Conservation (phyloP, 345 rosid genomes). For the Citrus glauca region DNA sequence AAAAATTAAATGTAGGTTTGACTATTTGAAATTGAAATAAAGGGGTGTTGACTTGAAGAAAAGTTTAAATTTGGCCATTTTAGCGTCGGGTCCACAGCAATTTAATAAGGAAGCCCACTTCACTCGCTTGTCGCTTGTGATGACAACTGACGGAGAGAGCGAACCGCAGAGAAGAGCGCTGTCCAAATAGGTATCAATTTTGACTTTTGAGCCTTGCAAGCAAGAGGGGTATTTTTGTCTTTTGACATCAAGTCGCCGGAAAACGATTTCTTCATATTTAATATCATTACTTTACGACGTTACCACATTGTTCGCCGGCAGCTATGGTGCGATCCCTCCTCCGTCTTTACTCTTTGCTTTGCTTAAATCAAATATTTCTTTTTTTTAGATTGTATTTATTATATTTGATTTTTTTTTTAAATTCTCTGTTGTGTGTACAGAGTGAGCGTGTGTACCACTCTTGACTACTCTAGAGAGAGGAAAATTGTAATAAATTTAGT, state of each 20-base stretch:
- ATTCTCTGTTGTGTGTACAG: neutral
- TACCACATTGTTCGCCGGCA: neutral
- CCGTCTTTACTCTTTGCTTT: neutral
- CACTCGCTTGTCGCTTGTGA: neutral
- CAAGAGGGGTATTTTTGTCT: neutral
- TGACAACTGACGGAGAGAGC: neutral
- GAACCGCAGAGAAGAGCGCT: neutral
- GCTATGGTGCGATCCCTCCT: too few relatives aligned
- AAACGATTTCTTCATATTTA: neutral
- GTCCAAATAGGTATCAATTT: conserved; percentile 1
- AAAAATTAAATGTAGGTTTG: neutral
- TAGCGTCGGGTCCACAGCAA: neutral
- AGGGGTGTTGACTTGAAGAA: neutral
- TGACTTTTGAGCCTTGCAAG: neutral
- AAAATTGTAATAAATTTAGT: neutral
- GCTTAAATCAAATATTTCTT: neutral
- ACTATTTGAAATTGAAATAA: neutral
- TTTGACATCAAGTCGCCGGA: neutral
- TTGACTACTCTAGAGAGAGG: neutral
- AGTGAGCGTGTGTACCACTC: neutral
- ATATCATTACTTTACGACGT: too few relatives aligned
- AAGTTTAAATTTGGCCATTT: neutral
- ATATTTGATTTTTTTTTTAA: neutral
- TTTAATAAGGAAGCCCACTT: neutral
- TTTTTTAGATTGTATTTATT: neutral